Base-by-base conservation (phyloP, 371 early-diverging fungal genomes). In the Phascolomyces articulosus region DNA sequence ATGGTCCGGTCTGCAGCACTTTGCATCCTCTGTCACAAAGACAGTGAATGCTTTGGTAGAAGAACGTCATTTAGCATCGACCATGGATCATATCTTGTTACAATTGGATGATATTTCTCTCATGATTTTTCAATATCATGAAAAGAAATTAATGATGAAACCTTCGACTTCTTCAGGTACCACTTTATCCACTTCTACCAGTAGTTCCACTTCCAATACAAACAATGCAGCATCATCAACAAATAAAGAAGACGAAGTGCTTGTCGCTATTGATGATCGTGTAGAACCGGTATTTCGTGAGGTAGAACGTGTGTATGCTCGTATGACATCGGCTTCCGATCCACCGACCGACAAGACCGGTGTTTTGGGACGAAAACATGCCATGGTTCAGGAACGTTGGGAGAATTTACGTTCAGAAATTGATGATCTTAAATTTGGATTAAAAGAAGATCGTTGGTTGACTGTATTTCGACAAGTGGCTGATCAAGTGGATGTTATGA, bases 371-470 rank as follows among this genome's bases (percentile, higher is more conserved):
- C 73, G 71, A 60, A 83, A 75, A 55, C 71, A 69, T 69, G 72
- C 62, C 13, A 65, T 71, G 60, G 78, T 73, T 15, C 69, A 68
- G 64, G 79, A 77, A 23, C 66, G 75, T 2, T 88, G 87, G 87
- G 83, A 85, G 29, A 65, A 41, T 24, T 49, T 81, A 41, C 68
- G 82, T 10, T 15, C 72, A 1, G 82, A 81, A 40, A 81, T 81
- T 18, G 82, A 81, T 31, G 85, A 82, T 24, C 70, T 84, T 27
- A 88, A 85, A 58, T 68, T 80, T 20, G 88, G 84, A 23, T 66
- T 85, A 3, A 86, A 86, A 55, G 86, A 88, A 60, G 86, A 86
- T 55, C 79, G 77, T 28, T 88, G 88, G 86, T 63, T 86, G 16
- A 71, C 74, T 10, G 84, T 84, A 11, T 88, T 88, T 66, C 75